Evolutionary conservation across 2,329 filamentous ascomycete genomes (phyloP), one percentile per base, ranked within the genome.

Genomic region (Stylonectria norvegica): DNA sequence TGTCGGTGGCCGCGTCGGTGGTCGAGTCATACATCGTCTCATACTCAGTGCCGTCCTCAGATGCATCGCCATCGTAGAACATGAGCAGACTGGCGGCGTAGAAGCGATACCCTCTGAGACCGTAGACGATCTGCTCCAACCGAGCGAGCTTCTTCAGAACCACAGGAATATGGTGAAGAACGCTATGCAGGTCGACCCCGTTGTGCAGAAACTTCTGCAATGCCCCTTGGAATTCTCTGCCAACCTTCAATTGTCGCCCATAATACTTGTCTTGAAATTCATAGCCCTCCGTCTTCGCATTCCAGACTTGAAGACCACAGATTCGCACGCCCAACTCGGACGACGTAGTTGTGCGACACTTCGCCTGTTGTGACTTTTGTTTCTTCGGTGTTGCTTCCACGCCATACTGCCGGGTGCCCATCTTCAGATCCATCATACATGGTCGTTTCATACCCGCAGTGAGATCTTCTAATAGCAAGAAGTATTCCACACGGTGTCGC

Each of bases 191-290:
- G 49, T 90, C 88, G 16, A 88, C 76, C 0, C 91, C 93, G 52
- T 97, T 89, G 63, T 89, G 95, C 46, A 98, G 78, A 61, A 97
- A 98, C 19, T 86, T 81, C 37, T 83, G 91, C 5, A 98, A 72
- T 0, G 90, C 90, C 43, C 85, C 81, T 59, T 95, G 87, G 57
- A 98, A 97, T 59, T 97, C 88, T 3, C 77, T 73, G 2, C 93
- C 93, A 3, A 86, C 89, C 63, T 90, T 90, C 22, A 98, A 71
- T 53, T 88, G 81, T 38, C 93, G 85, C 2, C 93, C 93, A 60
- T 89, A 95, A 64, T 98, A 98, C 66, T 98, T 98, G 75, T 98
- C 93, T 61, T 95, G 86, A 60, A 97, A 98, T n/a, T 90, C 74
- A 59, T 95, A 96, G 33, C 79, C 82, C 58, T 94, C 81, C 23